These are phyloP conservation scores for Amauroascus niger DNA, from an alignment of 2,329 filamentous ascomycete species.

Conservation along the genomic window DNA sequence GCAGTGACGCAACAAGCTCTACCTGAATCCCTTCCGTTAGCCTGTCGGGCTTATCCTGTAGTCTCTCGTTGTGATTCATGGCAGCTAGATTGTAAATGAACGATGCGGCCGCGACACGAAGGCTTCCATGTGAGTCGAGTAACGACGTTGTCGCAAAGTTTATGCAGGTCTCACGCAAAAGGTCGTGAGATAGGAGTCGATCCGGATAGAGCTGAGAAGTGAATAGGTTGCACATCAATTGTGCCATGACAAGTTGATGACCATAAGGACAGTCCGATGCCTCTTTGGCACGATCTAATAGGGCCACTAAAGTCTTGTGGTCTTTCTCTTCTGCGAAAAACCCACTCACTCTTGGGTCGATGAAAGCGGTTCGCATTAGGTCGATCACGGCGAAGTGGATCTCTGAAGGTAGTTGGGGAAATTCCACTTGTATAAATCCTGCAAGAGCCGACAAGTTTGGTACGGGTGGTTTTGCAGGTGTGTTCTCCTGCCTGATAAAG, in stretches of 20 bases:
- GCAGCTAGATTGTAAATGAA: slow-evolving; percentile 74
- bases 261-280: slow-evolving; percentile 61
- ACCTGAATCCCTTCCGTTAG: slow-evolving; percentile 64
- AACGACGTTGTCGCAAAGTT: slow-evolving; percentile 66
- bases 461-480: slow-evolving; percentile 55
- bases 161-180: slow-evolving; percentile 51
- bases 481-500: slow-evolving; percentile 58
- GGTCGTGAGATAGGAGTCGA: slow-evolving; percentile 47
- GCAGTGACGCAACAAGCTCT: slow-evolving; percentile 67
- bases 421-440: slow-evolving; percentile 48
- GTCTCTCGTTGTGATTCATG: slow-evolving; percentile 57
- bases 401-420: slow-evolving; percentile 50
- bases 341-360: slow-evolving; percentile 68
- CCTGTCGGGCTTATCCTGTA: slow-evolving; percentile 46
- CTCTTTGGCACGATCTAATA: slow-evolving; percentile 47
- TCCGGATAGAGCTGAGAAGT: slow-evolving; percentile 60
- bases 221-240: slow-evolving; percentile 79
- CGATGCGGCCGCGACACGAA: slow-evolving; percentile 71
- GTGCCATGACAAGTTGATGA: slow-evolving; percentile 70
- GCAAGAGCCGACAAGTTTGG: slow-evolving; percentile 61
- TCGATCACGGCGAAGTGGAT: slow-evolving; percentile 75
- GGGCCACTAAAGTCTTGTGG: slow-evolving; percentile 52
- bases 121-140: slow-evolving; percentile 64
- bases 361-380: slow-evolving; percentile 65
- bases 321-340: slow-evolving; percentile 69